phyloP scores from a whole-genome alignment of 495 filamentous ascomycete species.

The Trichoderma reesei region DNA sequence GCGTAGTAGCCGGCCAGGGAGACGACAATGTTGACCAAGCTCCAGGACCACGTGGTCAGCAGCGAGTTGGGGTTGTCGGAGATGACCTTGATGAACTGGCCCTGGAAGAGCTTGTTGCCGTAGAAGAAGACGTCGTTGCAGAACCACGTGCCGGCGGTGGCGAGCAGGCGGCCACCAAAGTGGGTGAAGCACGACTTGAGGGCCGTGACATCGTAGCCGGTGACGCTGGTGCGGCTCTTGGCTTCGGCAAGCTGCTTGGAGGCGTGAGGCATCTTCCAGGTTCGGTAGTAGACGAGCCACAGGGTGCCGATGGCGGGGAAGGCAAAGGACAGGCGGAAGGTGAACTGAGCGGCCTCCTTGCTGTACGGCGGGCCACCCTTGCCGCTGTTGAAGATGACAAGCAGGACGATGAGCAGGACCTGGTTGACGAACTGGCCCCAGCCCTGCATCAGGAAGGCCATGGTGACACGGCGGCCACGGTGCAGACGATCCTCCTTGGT shows the following conservation, averaged over 20 bases:
- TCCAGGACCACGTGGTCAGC: constrained; percentile 83
- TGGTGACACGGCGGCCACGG: constrained; percentile 84
- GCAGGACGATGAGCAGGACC: constrained; percentile 65
- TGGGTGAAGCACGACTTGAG: constrained; percentile 62
- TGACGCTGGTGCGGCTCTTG: constrained; percentile 78
- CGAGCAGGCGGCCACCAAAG: constrained; percentile 77
- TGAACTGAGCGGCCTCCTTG: constrained; percentile 62
- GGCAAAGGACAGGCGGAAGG: constrained; percentile 75
- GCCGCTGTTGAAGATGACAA: constrained; percentile 72
- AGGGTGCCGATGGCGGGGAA: constrained; percentile 77
- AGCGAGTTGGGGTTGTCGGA: constrained; percentile 48
- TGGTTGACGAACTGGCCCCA: constrained; percentile 95
- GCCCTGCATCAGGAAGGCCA: constrained; percentile 92
- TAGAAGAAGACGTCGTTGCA: constrained; percentile 96
- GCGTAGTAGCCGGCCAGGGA: constrained; percentile 77
- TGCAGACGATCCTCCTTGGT: constrained; percentile 85
- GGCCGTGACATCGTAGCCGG: constrained; percentile 78
- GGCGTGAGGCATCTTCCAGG: constrained; percentile 71
- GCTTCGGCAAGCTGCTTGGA: constrained; percentile 61
- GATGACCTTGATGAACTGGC: constrained; percentile 70
- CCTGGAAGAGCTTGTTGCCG: constrained; percentile 93
- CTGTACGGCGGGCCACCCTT: constrained; percentile 65
- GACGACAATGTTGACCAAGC: constrained; percentile 74
- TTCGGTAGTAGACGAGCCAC: constrained; percentile 88
- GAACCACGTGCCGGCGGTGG: constrained; percentile 78